Evolutionary conservation across 148 eudicot genomes (phyloP).

Genomic region (Tetragonia tetragonoides): DNA sequence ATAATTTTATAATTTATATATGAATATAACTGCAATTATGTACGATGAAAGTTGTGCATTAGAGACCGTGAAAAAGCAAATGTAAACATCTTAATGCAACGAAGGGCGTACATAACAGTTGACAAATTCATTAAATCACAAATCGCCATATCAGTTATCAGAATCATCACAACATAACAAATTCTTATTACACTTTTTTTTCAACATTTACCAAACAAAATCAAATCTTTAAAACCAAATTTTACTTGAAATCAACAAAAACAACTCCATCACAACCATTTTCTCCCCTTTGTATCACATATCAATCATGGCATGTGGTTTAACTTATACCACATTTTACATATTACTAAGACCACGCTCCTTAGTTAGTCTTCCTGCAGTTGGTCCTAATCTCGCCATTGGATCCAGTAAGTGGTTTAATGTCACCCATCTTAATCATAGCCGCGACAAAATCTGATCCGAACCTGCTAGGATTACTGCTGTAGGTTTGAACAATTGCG

Average conservation of each 20-base stretch:
- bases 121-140: too few relatives aligned
- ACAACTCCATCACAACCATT: background rate
- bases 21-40: too few relatives aligned
- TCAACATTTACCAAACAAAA: background rate
- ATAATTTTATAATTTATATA: too few relatives aligned
- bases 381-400: conserved; percentile 66
- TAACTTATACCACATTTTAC: background rate
- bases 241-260: background rate
- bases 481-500: conserved; percentile 36
- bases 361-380: conserved; percentile 49
- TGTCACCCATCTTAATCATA: conserved; percentile 64
- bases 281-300: background rate
- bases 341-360: background rate
- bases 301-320: background rate
- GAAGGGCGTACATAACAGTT: too few relatives aligned
- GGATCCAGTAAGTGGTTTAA: conserved; percentile 59
- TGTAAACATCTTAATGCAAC: too few relatives aligned
- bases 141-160: too few relatives aligned
- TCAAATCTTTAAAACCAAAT: background rate
- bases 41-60: too few relatives aligned
- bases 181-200: background rate
- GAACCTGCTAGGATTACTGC: conserved; percentile 25
- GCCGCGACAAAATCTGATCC: conserved; percentile 45
- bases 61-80: too few relatives aligned
- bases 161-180: background rate